Percentiles rank a stretch among this genome's conserved stretches.
These are phyloP conservation scores for Didymella segeticola DNA, from an alignment of 2,329 filamentous ascomycete species.

Conservation along the genomic window DNA sequence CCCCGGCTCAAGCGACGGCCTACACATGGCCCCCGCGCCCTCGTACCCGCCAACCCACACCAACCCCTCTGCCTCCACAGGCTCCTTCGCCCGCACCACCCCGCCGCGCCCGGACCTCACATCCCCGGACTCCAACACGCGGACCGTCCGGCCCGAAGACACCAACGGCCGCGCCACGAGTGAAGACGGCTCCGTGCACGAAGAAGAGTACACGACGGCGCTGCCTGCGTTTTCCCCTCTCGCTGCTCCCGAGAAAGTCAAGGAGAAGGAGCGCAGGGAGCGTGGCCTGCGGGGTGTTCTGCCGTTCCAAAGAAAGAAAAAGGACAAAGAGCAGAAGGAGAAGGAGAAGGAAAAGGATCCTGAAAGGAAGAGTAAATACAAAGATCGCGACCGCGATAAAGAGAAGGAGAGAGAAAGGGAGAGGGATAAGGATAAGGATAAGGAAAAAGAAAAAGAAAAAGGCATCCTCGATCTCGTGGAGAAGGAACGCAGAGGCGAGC, in stretches of 20 bases:
- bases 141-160: conserved; percentile 33
- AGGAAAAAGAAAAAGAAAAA: conserved; percentile 29
- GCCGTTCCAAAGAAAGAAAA: conserved; percentile 47
- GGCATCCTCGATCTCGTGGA: conserved; percentile 21
- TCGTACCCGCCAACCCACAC: conserved; percentile 40
- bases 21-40: conserved; percentile 43
- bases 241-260: conserved; percentile 32
- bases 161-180: conserved; percentile 42
- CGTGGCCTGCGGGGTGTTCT: conserved; percentile 49
- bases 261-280: conserved; percentile 48
- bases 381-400: conserved; percentile 25
- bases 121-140: conserved; percentile 29
- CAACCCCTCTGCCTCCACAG: conserved; percentile 31
- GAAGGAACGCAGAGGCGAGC: conserved; percentile 11
- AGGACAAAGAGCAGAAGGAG: conserved; percentile 37
- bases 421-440: conserved; percentile 25
- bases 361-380: conserved; percentile 31
- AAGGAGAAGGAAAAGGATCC: conserved; percentile 34
- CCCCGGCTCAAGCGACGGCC: conserved; percentile 45
- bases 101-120: conserved; percentile 22
- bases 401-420: conserved; percentile 26
- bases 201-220: conserved; percentile 49
- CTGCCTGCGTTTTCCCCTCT: conserved; percentile 45
- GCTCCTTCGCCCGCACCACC: conserved; percentile 25
- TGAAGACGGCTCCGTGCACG: conserved; percentile 43